A percentile compares a stretch with the other conserved stretches of the same genome.
Evolutionary conservation across 75 land plant genomes (phyloP).

Genomic region (Adiantum capillusveneris): DNA sequence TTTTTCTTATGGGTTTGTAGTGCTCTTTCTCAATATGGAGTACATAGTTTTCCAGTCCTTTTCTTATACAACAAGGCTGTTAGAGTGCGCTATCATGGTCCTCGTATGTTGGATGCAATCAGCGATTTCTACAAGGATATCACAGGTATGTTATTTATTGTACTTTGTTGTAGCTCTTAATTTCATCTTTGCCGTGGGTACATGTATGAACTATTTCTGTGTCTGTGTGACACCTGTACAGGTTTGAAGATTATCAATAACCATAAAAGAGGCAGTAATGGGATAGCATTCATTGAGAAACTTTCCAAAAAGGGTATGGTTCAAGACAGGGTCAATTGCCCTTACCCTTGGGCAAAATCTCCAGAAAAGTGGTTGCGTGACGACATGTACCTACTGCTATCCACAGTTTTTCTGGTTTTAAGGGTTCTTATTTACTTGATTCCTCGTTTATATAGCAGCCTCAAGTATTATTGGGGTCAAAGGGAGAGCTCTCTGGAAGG

Average conservation of each 20-base stretch:
- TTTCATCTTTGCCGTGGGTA: no score
- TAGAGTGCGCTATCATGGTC: slow-evolving; percentile 69
- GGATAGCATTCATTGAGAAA: no score
- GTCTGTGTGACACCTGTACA: no score
- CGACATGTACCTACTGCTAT: slow-evolving; percentile 70
- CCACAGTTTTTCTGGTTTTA: slow-evolving; percentile 54
- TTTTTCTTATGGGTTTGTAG: slow-evolving; percentile 23
- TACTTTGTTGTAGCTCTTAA: no score
- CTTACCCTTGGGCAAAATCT: slow-evolving; percentile 85
- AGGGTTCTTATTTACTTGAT: slow-evolving; percentile 43
- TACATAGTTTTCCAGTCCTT: slow-evolving; percentile 88
- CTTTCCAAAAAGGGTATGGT: not conserved
- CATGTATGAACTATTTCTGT: no score
- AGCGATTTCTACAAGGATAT: slow-evolving; percentile 58
- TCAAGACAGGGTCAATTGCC: slow-evolving; percentile 44
- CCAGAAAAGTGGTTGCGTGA: slow-evolving; percentile 75
- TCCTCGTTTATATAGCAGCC: slow-evolving; percentile 34
- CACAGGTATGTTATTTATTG: slow-evolving; percentile 41
- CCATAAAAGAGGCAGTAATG: no score
- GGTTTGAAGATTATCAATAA: no score
- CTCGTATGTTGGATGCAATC: slow-evolving; percentile 47
- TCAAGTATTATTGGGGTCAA: slow-evolving; percentile 36
- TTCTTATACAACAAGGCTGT: slow-evolving; percentile 61
- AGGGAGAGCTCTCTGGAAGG: slow-evolving; percentile 29
- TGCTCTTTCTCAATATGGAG: slow-evolving; percentile 85